phyloP scores from a whole-genome alignment of 805 yeast genomes.

The Teunomyces tritomae region DNA sequence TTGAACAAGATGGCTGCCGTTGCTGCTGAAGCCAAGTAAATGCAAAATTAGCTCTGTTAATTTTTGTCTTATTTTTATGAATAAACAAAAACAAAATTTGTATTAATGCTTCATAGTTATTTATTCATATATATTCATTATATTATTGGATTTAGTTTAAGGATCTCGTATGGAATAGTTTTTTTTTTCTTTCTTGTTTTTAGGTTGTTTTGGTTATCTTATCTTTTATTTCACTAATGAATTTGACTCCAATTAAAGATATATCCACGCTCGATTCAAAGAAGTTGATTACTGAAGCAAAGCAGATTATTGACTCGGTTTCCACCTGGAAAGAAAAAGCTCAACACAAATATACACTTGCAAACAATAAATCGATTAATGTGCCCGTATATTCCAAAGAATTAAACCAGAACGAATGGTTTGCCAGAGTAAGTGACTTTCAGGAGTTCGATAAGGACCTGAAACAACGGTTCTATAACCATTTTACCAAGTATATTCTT shows the following conservation, averaged over 20 bases:
- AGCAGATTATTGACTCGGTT: constrained; percentile 10
- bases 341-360: constrained; percentile 9
- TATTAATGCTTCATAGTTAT: constrained; percentile 3
- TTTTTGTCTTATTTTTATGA: constrained; percentile 2
- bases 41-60: background rate
- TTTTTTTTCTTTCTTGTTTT: too few species aligned
- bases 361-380: constrained; percentile 8
- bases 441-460: constrained; percentile 10
- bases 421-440: constrained; percentile 13
- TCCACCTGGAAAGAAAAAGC: constrained; percentile 12
- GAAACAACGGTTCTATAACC: constrained; percentile 10
- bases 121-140: constrained; percentile 3
- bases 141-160: background rate
- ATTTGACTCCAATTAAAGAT: constrained; percentile 9
- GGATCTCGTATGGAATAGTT: too few species aligned
- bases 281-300: constrained; percentile 10
- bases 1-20: constrained; percentile 84
- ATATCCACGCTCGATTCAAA: constrained; percentile 11
- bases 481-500: constrained; percentile 8
- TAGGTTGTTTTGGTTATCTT: too few species aligned
- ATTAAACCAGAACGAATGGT: constrained; percentile 13
- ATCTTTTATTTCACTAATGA: background rate
- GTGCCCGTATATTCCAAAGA: constrained; percentile 10
- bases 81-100: constrained; percentile 2
- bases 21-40: constrained; percentile 7